Percentiles rank a stretch among this genome's conserved stretches.
Conservation (phyloP, 2,329 filamentous ascomycete genomes). For the Nigrospora oryzae region DNA sequence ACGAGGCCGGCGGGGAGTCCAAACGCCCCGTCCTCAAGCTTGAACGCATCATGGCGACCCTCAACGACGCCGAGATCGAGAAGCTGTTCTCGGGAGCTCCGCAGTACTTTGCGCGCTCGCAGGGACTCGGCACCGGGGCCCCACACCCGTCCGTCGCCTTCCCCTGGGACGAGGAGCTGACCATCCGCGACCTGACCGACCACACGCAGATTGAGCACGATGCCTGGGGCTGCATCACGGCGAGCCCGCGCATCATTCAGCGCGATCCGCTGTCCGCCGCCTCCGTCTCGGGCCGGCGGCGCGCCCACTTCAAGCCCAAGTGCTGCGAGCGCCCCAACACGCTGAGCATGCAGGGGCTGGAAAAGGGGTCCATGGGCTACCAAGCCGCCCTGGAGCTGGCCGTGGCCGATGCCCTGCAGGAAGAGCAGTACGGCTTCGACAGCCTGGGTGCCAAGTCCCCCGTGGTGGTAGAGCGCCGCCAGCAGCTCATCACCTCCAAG, state of each 20-base stretch:
- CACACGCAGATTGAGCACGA: slow-evolving; percentile 54
- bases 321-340: slow-evolving; percentile 60
- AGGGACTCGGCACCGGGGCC: slow-evolving; percentile 50
- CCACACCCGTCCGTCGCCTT: slow-evolving; percentile 57
- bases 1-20: slow-evolving; percentile 28
- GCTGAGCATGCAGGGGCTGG: slow-evolving; percentile 63
- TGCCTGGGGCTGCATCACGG: slow-evolving; percentile 54
- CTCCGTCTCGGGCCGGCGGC: slow-evolving; percentile 33
- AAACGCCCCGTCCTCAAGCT: slow-evolving; percentile 40
- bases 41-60: slow-evolving; percentile 49
- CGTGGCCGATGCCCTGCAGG: slow-evolving; percentile 55
- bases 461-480: slow-evolving; percentile 48
- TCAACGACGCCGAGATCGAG: slow-evolving; percentile 53
- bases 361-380: slow-evolving; percentile 64
- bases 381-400: slow-evolving; percentile 58
- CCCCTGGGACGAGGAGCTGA: slow-evolving; percentile 56
- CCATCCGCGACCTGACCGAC: slow-evolving; percentile 56
- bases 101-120: slow-evolving; percentile 57
- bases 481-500: slow-evolving; percentile 43
- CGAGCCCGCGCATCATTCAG: slow-evolving; percentile 53
- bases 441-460: slow-evolving; percentile 44
- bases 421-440: slow-evolving; percentile 53
- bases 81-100: slow-evolving; percentile 70
- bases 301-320: slow-evolving; percentile 49
- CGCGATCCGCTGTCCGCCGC: slow-evolving; percentile 33